Conservation (phyloP, 1,284 basidiomycete genomes). For the Salmacisia buchloeana region DNA sequence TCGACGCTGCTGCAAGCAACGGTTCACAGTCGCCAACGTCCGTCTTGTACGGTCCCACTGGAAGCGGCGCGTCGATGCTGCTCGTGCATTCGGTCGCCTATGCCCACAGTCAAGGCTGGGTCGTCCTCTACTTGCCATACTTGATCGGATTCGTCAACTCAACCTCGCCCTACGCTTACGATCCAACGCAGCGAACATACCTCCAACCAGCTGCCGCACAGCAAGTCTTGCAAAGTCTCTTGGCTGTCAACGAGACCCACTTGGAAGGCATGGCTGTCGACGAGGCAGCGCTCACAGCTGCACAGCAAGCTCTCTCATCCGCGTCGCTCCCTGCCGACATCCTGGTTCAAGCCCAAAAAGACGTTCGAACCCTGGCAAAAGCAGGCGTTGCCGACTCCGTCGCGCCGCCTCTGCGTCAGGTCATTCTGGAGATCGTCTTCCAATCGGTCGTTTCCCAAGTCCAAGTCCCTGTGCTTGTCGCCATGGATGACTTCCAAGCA, state of each 20-base stretch:
- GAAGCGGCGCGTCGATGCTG: conserved; percentile 77
- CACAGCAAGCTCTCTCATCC: conserved; percentile 26
- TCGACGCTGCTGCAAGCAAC: conserved; percentile 22
- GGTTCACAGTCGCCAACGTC: conserved; percentile 11
- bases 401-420: conserved; percentile 53
- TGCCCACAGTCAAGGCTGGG: conserved; percentile 66
- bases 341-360: conserved; percentile 16
- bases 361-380: not conserved
- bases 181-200: conserved; percentile 69
- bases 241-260: conserved; percentile 46
- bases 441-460: conserved; percentile 65
- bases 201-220: conserved; percentile 61
- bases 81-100: conserved; percentile 76
- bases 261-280: conserved; percentile 20
- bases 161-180: conserved; percentile 69
- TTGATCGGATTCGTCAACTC: conserved; percentile 73
- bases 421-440: conserved; percentile 64
- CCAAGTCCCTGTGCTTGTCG: conserved; percentile 68
- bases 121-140: conserved; percentile 83
- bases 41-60: conserved; percentile 58
- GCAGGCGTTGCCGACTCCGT: not conserved
- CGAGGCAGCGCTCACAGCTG: conserved; percentile 16
- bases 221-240: conserved; percentile 48
- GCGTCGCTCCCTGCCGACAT: conserved; percentile 17
- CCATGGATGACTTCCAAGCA: conserved; percentile 79